Evolutionary conservation across 495 filamentous ascomycete species (phyloP), one percentile per base, ranked within the genome.

Genomic region (Wilcoxina mikolae): DNA sequence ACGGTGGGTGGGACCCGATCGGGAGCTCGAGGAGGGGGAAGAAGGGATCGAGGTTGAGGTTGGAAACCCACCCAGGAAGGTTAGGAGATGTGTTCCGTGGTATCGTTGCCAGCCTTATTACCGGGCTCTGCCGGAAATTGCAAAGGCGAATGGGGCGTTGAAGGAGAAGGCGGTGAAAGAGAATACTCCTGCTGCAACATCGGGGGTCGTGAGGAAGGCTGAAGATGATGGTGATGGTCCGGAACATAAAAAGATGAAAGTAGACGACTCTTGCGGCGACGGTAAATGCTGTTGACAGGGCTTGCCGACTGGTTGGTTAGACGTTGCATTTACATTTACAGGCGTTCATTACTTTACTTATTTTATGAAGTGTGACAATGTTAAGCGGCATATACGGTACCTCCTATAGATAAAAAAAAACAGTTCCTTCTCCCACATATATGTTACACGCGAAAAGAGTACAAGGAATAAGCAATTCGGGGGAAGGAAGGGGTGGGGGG

Each of bases 51-150:
- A 65, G 57, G 39, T 65, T 49, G 29, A 67, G 62, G 51, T 50
- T 60, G 7, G 60, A 65, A 0, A 39, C 61, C 1, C 47, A 58
- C 38, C 55, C 17, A 44, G 56, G 33, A 39, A 31, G 15, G 41
- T 61, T 3, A 41, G 51, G 5, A 50, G 59, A 49, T 51, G 35
- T 22, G 65, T 67, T 50, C 91, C 91, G 2, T 95, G 80, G 76
- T 99, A 89, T 85, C 72, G 95, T 3, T 90, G 85, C 42, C 91
- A 99, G 69, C 87, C 91, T 2, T 85, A 95, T 59, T 74, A 95
- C 1, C 73, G 91, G 27, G 89, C 88, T 33, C 61, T 94, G 61
- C 91, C 91, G 0, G 85, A 85, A 61, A 90, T 96, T 70, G 91
- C 91, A 17, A 56, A 90, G 53, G 79, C 79, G 60, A 86, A 82